Evolutionary conservation across 371 early-diverging fungal species (phyloP), one percentile per base, ranked within the genome.

Genomic region (Mortierella sp.): DNA sequence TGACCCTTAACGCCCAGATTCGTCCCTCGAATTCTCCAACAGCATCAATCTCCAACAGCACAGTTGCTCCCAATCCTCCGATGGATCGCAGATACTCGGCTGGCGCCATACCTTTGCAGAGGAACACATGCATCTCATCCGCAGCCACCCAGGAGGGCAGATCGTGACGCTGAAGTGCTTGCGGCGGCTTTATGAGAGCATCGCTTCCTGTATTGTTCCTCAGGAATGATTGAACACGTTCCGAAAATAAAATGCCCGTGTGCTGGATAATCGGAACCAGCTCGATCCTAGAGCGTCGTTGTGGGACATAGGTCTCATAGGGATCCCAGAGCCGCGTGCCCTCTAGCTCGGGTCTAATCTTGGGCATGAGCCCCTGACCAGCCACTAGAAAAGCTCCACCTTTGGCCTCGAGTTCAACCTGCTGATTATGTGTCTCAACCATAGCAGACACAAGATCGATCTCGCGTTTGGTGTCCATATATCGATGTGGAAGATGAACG

Each of bases 1-100:
- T 56, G 28, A 65, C 62, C 21, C 61, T 56, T 27, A 72, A 56
- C 3, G 66, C 72, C 72, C 72, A 66, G 4, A 66, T 52, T 31
- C 52, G 43, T 1, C 50, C 58, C 11, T 72, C 57, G 26, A 56
- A 15, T 24, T 60, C 62, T 2, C 72, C 72, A 8, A 57, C 56
- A 2, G 58, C 72, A 12, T 60, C 62, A 19, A 66, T 31, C 44
- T 65, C 54, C 6, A 65, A 57, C 12, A 72, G 50, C 3, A 65
- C 66, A 2, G 50, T 57, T 9, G 62, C 56, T 12, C 72, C 72
- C 12, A 57, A 17, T 24, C 65, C 72, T 19, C 72, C 72, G 14
- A 72, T 39, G 6, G 24, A 15, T 23, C 30, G 48, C 23, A 53
- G 39, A 37, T 42, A 57, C 2, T 60, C 54, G 1, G 19, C 19